phyloP scores from a whole-genome alignment of 768 basidiomycete species.

The Hypsizygus marmoreus region DNA sequence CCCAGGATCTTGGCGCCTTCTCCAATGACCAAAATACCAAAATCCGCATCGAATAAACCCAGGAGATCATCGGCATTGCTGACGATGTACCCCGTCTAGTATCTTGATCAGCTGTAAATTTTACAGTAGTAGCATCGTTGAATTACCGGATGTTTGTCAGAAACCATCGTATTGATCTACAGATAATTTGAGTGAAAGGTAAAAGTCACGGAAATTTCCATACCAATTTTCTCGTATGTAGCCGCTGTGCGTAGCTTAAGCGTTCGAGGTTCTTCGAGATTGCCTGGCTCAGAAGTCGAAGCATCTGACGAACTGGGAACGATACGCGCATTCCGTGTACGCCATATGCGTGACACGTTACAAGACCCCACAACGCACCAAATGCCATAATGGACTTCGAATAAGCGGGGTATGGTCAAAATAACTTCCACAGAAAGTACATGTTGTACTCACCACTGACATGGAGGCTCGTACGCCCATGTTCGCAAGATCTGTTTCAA shows the following conservation, averaged over 20 bases:
- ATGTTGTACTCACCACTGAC: slow-evolving; percentile 81
- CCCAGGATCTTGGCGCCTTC: slow-evolving; percentile 74
- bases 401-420: slow-evolving; percentile 4
- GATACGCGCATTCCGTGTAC: slow-evolving; percentile 80
- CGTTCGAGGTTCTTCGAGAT: slow-evolving; percentile 81
- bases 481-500: slow-evolving; percentile 72
- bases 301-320: slow-evolving; percentile 82
- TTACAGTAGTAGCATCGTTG: no score
- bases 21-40: slow-evolving; percentile 70
- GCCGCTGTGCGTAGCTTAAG: slow-evolving; percentile 71
- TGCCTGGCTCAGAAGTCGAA: slow-evolving; percentile 75
- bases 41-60: slow-evolving; percentile 76
- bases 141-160: slow-evolving; percentile 59
- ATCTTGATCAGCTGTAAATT: no score
- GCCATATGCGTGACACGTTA: slow-evolving; percentile 80
- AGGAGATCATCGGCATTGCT: slow-evolving; percentile 81
- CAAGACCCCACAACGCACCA: slow-evolving; percentile 77
- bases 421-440: background rate
- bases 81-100: slow-evolving; percentile 70
- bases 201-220: background rate
- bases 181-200: slow-evolving; percentile 6
- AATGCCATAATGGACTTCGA: slow-evolving; percentile 78
- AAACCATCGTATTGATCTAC: slow-evolving; percentile 72
- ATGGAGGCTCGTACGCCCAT: slow-evolving; percentile 85
- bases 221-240: slow-evolving; percentile 78